Evolutionary conservation across 2,329 filamentous ascomycete species (phyloP).

Genomic region (Neofusicoccum ribis): DNA sequence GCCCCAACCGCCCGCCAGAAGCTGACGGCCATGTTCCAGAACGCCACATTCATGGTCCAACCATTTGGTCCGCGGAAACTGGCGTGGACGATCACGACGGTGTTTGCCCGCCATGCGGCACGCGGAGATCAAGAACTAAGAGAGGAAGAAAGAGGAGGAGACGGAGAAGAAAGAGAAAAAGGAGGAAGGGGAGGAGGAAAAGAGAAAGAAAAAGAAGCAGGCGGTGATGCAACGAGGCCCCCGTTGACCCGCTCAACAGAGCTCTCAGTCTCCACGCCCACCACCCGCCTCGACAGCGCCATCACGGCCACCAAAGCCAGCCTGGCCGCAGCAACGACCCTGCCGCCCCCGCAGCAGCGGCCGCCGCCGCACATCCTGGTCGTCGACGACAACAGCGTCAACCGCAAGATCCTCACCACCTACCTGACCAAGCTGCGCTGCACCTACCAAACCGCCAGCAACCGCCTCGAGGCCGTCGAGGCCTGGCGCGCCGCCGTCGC

Average conservation of each 20-base stretch:
- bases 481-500: constrained; percentile 26
- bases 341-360: no score
- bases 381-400: constrained; percentile 30
- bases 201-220: no score
- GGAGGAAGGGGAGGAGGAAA: no score
- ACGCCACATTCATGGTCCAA: not conserved
- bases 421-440: constrained; percentile 26
- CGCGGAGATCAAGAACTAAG: no score
- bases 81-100: not conserved
- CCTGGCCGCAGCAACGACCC: no score
- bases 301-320: not conserved
- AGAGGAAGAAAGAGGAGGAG: no score
- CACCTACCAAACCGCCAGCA: constrained; percentile 29
- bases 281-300: not conserved
- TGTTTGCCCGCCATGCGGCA: not conserved
- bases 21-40: not conserved
- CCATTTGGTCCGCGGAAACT: not conserved
- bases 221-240: no score
- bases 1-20: not conserved
- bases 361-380: constrained; percentile 8
- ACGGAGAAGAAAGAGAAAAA: no score
- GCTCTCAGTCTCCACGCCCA: no score
- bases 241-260: no score
- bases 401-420: constrained; percentile 57
- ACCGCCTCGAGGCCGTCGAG: constrained; percentile 45